Evolutionary conservation across 495 filamentous ascomycete species (phyloP).

Genomic region (Xylaria acuta): DNA sequence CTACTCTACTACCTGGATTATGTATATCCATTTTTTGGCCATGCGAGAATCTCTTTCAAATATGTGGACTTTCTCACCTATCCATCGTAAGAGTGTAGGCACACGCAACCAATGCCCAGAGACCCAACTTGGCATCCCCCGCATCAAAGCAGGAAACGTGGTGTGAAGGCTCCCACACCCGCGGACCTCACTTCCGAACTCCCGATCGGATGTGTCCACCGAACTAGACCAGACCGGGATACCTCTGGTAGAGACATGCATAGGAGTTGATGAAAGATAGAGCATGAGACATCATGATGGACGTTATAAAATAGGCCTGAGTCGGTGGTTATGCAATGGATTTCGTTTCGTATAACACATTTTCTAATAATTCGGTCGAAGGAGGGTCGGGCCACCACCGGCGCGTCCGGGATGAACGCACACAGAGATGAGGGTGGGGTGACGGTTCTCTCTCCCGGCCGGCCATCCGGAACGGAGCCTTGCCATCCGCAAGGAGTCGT

Average conservation of each 20-base stretch:
- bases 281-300: not conserved
- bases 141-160: not conserved
- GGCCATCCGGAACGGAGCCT: constrained; percentile 5
- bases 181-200: constrained; percentile 18
- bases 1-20: too few species aligned
- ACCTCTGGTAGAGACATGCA: not conserved
- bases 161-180: constrained; percentile 10
- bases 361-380: not conserved
- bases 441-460: not conserved
- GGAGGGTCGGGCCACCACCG: not conserved
- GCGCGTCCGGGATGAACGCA: not conserved
- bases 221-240: constrained; percentile 1
- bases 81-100: not conserved
- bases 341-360: not conserved
- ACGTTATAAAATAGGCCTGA: not conserved
- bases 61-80: not conserved
- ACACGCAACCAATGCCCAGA: not conserved
- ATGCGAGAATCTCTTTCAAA: too few species aligned
- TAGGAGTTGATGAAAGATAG: not conserved
- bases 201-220: not conserved
- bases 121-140: not conserved
- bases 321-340: not conserved
- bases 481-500: constrained; percentile 6
- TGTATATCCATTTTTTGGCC: too few species aligned
- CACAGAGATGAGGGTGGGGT: not conserved